A percentile compares a stretch with the other conserved stretches of the same genome.
Evolutionary conservation across 495 filamentous ascomycete genomes (phyloP).

Genomic region (Venustampulla echinocandica): DNA sequence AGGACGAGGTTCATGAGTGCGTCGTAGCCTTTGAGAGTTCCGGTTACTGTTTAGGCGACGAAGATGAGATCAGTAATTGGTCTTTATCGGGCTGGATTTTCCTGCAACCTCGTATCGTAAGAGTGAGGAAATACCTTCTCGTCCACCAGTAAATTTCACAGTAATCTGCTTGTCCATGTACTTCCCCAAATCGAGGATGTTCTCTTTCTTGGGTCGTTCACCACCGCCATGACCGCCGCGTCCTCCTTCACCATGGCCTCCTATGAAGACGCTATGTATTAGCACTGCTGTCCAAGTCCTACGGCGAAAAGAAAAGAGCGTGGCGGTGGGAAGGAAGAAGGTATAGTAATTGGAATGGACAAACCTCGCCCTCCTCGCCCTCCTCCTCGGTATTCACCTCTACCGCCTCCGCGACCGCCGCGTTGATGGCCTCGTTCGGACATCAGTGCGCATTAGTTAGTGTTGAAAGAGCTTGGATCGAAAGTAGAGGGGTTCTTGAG

Average conservation of each 20-base stretch:
- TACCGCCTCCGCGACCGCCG: conserved; percentile 18
- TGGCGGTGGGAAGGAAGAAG: not conserved
- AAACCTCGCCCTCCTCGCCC: conserved; percentile 35
- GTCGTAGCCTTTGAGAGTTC: conserved; percentile 88
- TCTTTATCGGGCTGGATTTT: not conserved
- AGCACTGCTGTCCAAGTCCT: not conserved
- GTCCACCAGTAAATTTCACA: conserved; percentile 92
- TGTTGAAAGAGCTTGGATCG: conserved; percentile 13
- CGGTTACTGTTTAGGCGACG: conserved; percentile 51
- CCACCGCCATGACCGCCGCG: conserved; percentile 34
- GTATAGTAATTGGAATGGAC: conserved; percentile 16
- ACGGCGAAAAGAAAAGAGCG: too few species aligned
- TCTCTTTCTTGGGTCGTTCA: conserved; percentile 92
- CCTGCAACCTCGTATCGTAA: too few species aligned
- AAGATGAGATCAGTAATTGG: not conserved
- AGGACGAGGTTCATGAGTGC: conserved; percentile 96
- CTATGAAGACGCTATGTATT: conserved; percentile 3
- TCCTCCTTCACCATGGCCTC: conserved; percentile 40
- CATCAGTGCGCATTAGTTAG: conserved; percentile 14
- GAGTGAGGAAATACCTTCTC: conserved; percentile 57
- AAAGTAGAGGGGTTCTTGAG: conserved; percentile 13
- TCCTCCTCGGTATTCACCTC: conserved; percentile 29
- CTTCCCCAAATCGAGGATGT: conserved; percentile 88
- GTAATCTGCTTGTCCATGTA: conserved; percentile 93
- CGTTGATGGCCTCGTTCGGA: conserved; percentile 20